phyloP scores from a whole-genome alignment of 352 stramenopile genomes.

The Phytopythium mirpurense region DNA sequence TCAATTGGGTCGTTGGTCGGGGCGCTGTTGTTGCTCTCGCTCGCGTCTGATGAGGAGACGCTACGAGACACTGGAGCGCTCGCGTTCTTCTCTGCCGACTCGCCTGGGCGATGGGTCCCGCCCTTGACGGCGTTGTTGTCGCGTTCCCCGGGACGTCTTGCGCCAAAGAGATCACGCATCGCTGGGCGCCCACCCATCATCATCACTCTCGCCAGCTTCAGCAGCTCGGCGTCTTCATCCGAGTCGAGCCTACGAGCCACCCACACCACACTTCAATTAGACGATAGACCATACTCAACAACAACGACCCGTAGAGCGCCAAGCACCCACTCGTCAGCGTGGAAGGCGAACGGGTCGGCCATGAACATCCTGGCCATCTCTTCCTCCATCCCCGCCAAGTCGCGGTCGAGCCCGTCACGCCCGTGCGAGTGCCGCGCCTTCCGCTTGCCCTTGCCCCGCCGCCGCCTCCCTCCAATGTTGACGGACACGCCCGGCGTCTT shows the following conservation, averaged over 20 bases:
- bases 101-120: not conserved
- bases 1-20: no score
- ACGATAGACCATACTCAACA: no score
- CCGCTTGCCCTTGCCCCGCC: not conserved
- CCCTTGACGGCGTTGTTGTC: constrained; percentile 5
- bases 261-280: no score
- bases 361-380: constrained; percentile 24
- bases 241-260: constrained; percentile 15
- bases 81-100: not conserved
- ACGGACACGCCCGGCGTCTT: constrained; percentile 13
- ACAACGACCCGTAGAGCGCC: no score
- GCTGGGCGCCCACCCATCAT: constrained; percentile 14
- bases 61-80: no score
- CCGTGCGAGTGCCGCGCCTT: not conserved
- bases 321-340: not conserved
- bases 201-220: constrained; percentile 44
- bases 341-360: constrained; percentile 5
- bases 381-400: constrained; percentile 11
- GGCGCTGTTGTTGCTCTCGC: not conserved
- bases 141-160: not conserved
- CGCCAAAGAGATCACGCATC: not conserved
- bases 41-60: not conserved
- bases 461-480: constrained; percentile 10
- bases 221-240: constrained; percentile 32
- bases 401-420: not conserved